phyloP scores from a whole-genome alignment of 768 basidiomycete species.

The Gloeophyllum trabeum region DNA sequence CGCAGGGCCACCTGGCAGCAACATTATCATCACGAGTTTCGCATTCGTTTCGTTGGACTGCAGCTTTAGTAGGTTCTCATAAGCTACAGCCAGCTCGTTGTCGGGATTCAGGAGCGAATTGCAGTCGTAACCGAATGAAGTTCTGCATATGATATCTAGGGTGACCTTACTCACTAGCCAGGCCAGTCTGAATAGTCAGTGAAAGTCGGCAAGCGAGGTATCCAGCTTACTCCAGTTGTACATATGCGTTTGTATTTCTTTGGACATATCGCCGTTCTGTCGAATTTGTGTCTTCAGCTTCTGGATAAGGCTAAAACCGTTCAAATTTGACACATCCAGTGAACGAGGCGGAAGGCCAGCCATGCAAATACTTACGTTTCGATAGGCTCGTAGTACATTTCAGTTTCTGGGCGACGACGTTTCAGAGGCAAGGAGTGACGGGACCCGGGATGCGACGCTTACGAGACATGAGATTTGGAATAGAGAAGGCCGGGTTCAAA shows the following conservation, averaged over 20 bases:
- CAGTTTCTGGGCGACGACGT: too few species aligned
- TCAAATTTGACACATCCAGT: too few species aligned
- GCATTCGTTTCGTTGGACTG: conserved; percentile 29
- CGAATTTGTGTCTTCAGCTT: too few species aligned
- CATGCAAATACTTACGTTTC: conserved; percentile 27
- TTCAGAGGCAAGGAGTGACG: too few species aligned
- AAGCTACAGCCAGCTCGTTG: conserved; percentile 36
- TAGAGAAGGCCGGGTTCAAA: conserved; percentile 42
- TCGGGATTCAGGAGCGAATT: conserved; percentile 33
- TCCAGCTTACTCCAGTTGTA: conserved; percentile 34
- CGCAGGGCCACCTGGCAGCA: conserved; percentile 22
- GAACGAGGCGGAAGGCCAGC: too few species aligned
- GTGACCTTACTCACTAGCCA: conserved; percentile 36
- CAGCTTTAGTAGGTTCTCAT: conserved; percentile 27
- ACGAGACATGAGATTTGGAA: conserved; percentile 29
- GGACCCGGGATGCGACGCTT: too few species aligned
- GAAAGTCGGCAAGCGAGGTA: too few species aligned
- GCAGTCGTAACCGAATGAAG: conserved; percentile 35
- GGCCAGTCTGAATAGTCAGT: neutral
- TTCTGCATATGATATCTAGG: conserved; percentile 39
- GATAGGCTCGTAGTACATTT: conserved; percentile 36
- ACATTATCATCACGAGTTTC: conserved; percentile 21
- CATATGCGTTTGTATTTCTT: conserved; percentile 20
- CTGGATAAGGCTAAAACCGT: too few species aligned
- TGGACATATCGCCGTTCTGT: too few species aligned